Evolutionary conservation across 371 early-diverging fungal genomes (phyloP).

Genomic region (Polyrhizophydium stewartii): DNA sequence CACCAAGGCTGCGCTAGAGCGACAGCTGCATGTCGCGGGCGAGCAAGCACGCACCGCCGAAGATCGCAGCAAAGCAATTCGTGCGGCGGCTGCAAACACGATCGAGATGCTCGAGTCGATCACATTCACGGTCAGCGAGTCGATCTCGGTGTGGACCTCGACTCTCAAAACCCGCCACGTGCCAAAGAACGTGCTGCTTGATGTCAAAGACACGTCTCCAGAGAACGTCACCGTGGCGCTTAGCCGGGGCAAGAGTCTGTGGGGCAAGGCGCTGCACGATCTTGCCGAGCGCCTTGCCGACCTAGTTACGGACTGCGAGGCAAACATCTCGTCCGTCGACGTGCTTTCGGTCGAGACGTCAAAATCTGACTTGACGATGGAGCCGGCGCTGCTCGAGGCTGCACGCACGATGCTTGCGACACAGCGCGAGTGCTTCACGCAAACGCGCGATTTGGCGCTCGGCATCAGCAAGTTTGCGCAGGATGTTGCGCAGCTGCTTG

Average conservation of each 20-base stretch:
- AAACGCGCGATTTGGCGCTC: not conserved
- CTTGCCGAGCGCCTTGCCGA: not conserved
- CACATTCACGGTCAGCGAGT: not conserved
- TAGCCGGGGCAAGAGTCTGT: not conserved
- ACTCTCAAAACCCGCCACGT: not conserved
- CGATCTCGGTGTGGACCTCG: not conserved
- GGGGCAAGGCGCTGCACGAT: not conserved
- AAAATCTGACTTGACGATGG: not conserved
- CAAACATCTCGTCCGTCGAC: not conserved
- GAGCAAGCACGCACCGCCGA: too few species aligned
- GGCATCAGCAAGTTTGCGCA: not conserved
- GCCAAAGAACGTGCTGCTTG: not conserved
- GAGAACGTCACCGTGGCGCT: not conserved
- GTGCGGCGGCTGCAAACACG: not conserved
- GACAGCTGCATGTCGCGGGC: too few species aligned
- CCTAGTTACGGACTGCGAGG: not conserved
- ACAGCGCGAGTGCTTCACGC: not conserved
- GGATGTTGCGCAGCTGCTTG: not conserved
- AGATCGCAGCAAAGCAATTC: too few species aligned
- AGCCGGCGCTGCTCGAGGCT: not conserved
- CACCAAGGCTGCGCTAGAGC: too few species aligned
- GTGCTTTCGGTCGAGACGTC: not conserved
- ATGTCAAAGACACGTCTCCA: not conserved
- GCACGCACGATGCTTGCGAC: not conserved
- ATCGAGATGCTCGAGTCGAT: constrained; percentile 2